A percentile compares a stretch with the other conserved stretches of the same genome.
Conservation (phyloP, 1,139 yeast genomes). For the Pichia sorboxylosa region DNA sequence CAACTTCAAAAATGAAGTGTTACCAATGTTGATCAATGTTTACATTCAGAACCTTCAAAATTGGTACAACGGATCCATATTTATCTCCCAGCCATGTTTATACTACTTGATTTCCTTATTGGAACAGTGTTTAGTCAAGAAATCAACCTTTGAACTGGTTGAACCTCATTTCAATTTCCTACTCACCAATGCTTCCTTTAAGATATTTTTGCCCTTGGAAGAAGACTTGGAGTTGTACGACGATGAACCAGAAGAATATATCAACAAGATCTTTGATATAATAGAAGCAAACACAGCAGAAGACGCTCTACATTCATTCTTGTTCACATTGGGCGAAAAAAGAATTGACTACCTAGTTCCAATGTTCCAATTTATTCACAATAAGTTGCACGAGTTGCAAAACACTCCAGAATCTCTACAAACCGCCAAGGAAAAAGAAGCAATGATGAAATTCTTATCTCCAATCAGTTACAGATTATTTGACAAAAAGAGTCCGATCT, state of each 20-base stretch:
- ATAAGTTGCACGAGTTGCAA: conserved; percentile 30
- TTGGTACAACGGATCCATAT: conserved; percentile 56
- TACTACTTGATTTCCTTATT: conserved; percentile 60
- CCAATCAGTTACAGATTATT: conserved; percentile 49
- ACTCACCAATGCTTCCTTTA: conserved; percentile 65
- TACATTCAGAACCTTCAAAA: conserved; percentile 55
- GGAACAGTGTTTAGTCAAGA: conserved; percentile 58
- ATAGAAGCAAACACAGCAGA: conserved; percentile 54
- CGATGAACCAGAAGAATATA: conserved; percentile 83
- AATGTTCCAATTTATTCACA: conserved; percentile 55
- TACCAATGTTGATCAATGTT: conserved; percentile 62
- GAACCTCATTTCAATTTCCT: conserved; percentile 60
- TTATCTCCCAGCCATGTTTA: conserved; percentile 61
- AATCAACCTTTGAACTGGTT: conserved; percentile 57
- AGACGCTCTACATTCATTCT: conserved; percentile 50
- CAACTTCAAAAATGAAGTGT: conserved; percentile 40
- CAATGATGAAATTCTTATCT: conserved; percentile 69
- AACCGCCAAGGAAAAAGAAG: conserved; percentile 65
- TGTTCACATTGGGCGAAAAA: conserved; percentile 57
- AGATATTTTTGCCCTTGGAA: conserved; percentile 63
- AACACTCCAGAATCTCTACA: conserved; percentile 37
- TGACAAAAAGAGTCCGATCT: conserved; percentile 45
- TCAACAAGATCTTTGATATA: conserved; percentile 64
- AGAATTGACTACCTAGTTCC: conserved; percentile 49
- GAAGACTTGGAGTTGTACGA: conserved; percentile 67